Evolutionary conservation across 2,329 filamentous ascomycete species (phyloP).

Genomic region (Sarocladium strictum): DNA sequence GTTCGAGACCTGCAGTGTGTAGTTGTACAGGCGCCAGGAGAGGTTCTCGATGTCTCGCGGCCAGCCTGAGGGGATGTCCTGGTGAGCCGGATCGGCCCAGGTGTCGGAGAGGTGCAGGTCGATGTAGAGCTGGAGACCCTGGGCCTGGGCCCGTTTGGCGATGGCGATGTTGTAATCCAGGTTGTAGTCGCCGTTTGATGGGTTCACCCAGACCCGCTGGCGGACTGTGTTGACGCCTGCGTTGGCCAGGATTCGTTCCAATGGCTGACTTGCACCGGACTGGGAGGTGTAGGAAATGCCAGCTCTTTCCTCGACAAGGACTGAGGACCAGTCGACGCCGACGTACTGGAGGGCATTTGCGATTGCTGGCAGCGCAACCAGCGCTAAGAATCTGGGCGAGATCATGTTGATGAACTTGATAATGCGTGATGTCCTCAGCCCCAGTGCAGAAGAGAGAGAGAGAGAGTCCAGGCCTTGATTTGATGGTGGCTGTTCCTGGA

Average conservation of each 20-base stretch:
- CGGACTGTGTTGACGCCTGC: conserved; percentile 64
- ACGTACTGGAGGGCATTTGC: conserved; percentile 45
- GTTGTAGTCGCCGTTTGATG: conserved; percentile 58
- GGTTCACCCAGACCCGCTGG: conserved; percentile 68
- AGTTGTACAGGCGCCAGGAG: conserved; percentile 59
- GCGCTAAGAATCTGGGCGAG: neutral
- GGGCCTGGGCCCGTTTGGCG: conserved; percentile 58
- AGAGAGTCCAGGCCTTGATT: too few relatives aligned
- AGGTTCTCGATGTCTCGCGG: conserved; percentile 52
- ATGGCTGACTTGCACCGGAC: conserved; percentile 42
- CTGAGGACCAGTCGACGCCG: conserved; percentile 67
- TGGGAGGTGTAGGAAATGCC: conserved; percentile 56
- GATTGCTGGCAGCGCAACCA: neutral
- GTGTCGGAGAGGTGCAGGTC: conserved; percentile 64
- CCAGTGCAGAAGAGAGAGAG: neutral
- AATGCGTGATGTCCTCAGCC: neutral
- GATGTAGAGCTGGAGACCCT: conserved; percentile 54
- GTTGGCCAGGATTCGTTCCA: conserved; percentile 57
- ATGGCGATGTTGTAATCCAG: conserved; percentile 64
- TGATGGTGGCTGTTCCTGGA: too few relatives aligned
- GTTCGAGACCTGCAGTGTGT: conserved; percentile 58
- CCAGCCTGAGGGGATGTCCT: conserved; percentile 60
- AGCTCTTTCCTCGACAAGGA: conserved; percentile 54
- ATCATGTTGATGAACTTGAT: neutral
- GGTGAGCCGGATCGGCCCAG: conserved; percentile 63